Conservation (phyloP, 148 eudicot genomes). For the Pharnaceum exiguum region DNA sequence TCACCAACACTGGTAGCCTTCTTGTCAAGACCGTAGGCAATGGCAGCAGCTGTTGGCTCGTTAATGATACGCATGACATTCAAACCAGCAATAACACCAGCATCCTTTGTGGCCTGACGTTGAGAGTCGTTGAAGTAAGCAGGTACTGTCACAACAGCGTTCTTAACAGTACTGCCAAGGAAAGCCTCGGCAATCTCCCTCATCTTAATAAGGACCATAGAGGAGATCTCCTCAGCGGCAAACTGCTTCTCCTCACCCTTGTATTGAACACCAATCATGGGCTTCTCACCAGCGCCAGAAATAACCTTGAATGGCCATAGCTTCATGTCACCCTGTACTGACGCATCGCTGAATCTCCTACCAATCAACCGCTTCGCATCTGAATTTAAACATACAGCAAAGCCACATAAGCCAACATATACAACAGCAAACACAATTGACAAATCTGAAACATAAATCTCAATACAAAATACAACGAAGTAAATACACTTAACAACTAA, state of each 20-base stretch:
- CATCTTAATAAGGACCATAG: conserved; percentile 4
- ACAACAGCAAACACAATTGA: neutral
- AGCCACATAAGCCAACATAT: neutral
- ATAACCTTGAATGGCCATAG: conserved; percentile 7
- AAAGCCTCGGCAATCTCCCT: conserved; percentile 5
- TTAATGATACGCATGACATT: conserved; percentile 4
- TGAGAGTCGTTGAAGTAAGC: conserved; percentile 9
- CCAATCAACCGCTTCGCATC: conserved; percentile 25
- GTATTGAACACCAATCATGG: conserved; percentile 4
- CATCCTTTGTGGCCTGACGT: conserved; percentile 7
- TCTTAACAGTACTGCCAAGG: neutral
- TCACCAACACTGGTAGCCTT: conserved; percentile 15
- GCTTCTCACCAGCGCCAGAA: conserved; percentile 4
- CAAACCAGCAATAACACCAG: conserved; percentile 1
- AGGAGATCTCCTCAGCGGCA: conserved; percentile 5
- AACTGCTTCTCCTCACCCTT: conserved; percentile 12
- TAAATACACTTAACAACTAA: too few species aligned
- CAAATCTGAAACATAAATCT: neutral
- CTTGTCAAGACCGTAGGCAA: conserved; percentile 16
- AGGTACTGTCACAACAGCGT: conserved; percentile 6
- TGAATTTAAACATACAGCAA: neutral
- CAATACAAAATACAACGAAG: too few species aligned
- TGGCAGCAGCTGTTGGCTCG: conserved; percentile 14
- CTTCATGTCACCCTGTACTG: conserved; percentile 20
- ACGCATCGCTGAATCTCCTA: conserved; percentile 15